phyloP scores from a whole-genome alignment of 805 yeast genomes.

The Clavispora vitiphila region DNA sequence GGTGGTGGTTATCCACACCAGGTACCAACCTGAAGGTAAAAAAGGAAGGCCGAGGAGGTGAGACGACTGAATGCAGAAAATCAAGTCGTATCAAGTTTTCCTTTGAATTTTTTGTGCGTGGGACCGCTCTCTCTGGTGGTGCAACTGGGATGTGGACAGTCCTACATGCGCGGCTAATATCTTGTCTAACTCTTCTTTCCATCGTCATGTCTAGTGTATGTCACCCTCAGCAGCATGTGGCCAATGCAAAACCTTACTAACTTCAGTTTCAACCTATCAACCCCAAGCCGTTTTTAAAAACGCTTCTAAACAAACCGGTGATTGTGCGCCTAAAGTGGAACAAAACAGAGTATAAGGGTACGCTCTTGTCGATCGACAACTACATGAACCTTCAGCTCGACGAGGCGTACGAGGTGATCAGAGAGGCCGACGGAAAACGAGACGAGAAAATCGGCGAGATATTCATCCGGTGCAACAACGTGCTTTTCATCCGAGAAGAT shows the following conservation, averaged over 20 bases:
- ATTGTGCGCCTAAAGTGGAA: slow-evolving; percentile 87
- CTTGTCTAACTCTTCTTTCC: background rate
- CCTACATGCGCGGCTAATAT: background rate
- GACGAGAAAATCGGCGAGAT: slow-evolving; percentile 59
- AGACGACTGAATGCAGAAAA: too few species aligned
- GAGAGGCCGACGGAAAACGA: slow-evolving; percentile 34
- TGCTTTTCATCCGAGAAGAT: slow-evolving; percentile 62
- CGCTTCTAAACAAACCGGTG: slow-evolving; percentile 65
- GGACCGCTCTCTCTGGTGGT: too few species aligned
- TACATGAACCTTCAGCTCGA: slow-evolving; percentile 86
- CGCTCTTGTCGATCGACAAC: slow-evolving; percentile 73
- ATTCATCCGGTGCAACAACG: slow-evolving; percentile 88
- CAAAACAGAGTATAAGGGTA: slow-evolving; percentile 80
- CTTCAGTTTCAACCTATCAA: slow-evolving; percentile 56
- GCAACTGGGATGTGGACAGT: too few species aligned
- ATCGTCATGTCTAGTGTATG: slow-evolving; percentile 2
- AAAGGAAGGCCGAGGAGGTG: too few species aligned
- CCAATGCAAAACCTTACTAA: too few species aligned
- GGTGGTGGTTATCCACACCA: too few species aligned
- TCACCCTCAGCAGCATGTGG: too few species aligned
- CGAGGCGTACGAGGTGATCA: slow-evolving; percentile 45
- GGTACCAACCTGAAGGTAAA: too few species aligned
- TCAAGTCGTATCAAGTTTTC: too few species aligned
- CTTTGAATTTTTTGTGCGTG: background rate
- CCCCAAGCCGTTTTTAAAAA: slow-evolving; percentile 86